These are phyloP conservation scores for Penicillium pulvis DNA, from an alignment of 495 filamentous ascomycete genomes.

Conservation along the genomic window DNA sequence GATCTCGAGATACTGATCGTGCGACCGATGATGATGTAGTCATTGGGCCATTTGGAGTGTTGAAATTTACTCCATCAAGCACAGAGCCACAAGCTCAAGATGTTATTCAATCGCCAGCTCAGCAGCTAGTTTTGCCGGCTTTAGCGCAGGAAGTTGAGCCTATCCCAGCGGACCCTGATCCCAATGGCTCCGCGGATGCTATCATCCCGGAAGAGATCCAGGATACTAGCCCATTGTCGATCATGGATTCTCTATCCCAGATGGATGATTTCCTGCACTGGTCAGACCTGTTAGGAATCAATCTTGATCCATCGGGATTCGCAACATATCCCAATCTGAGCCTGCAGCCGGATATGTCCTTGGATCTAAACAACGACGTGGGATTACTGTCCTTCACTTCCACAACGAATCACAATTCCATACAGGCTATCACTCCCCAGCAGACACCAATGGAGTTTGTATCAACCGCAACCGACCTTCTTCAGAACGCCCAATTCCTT, in stretches of 20 bases:
- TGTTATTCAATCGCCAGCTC: neutral
- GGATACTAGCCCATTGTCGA: conserved; percentile 19
- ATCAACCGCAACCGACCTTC: conserved; percentile 15
- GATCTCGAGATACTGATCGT: conserved; percentile 27
- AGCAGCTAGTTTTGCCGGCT: neutral
- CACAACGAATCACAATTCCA: conserved; percentile 5
- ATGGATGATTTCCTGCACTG: conserved; percentile 40
- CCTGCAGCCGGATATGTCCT: conserved; percentile 21
- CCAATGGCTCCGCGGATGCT: neutral
- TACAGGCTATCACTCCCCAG: conserved; percentile 11
- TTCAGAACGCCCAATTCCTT: conserved; percentile 30
- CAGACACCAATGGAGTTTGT: conserved; percentile 14
- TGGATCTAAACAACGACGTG: conserved; percentile 17
- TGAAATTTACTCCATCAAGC: conserved; percentile 22
- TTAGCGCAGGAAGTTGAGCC: neutral
- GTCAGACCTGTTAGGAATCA: conserved; percentile 37
- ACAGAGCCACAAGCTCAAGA: neutral
- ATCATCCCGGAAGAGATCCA: conserved; percentile 12
- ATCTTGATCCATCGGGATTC: conserved; percentile 24
- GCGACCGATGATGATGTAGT: conserved; percentile 27
- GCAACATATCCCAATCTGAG: conserved; percentile 20
- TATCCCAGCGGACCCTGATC: neutral
- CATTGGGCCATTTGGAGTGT: conserved; percentile 36
- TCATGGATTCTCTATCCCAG: conserved; percentile 30
- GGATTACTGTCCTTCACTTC: conserved; percentile 6